These are phyloP conservation scores for Diatrype stigma DNA, from an alignment of 2,329 filamentous ascomycete species.

Conservation along the genomic window DNA sequence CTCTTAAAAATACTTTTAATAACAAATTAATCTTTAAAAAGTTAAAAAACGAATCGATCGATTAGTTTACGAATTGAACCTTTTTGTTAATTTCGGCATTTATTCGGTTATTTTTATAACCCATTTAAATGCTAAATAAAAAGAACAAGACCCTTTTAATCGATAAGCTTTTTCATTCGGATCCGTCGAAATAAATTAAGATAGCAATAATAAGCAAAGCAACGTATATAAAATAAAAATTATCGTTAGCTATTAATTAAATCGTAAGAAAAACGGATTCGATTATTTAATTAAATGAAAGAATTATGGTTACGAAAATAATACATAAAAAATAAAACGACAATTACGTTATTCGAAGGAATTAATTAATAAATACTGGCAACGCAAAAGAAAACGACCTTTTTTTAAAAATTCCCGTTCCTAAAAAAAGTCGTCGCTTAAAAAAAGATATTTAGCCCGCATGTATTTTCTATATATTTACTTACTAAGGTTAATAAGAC, in stretches of 20 bases:
- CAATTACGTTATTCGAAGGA: neutral
- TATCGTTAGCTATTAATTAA: neutral
- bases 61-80: too few species aligned
- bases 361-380: neutral
- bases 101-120: neutral
- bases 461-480: neutral
- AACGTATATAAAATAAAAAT: neutral
- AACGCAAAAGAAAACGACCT: neutral
- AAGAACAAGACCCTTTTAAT: neutral
- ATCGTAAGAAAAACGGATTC: neutral
- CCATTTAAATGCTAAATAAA: neutral
- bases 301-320: neutral
- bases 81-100: too few species aligned
- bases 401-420: neutral
- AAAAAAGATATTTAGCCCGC: neutral
- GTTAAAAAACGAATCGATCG: too few species aligned
- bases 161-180: neutral
- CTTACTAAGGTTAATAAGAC: neutral
- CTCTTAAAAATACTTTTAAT: too few species aligned
- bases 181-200: neutral
- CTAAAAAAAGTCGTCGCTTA: neutral
- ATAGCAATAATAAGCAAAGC: neutral
- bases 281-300: neutral
- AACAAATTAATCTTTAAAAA: too few species aligned
- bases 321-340: neutral